phyloP scores from a whole-genome alignment of 331 rosid species.

The Rosa hybrid region DNA sequence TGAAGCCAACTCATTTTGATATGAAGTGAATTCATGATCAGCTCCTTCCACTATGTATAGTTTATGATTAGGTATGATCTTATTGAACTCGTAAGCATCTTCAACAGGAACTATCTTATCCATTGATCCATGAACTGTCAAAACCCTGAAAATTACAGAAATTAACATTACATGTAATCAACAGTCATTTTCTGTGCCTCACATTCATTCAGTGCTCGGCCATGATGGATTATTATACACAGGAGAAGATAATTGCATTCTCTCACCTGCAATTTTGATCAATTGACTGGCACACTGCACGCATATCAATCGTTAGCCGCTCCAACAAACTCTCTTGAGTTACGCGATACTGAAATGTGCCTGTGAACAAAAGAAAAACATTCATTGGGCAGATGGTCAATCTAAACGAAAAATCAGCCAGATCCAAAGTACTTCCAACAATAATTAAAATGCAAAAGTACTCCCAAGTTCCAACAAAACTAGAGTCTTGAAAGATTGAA shows the following conservation, averaged over 20 bases:
- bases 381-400: slow-evolving; percentile 4
- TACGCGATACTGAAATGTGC: slow-evolving; percentile 61
- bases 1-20: slow-evolving; percentile 63
- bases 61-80: slow-evolving; percentile 65
- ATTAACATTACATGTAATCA: background rate
- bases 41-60: slow-evolving; percentile 70
- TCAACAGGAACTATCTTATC: slow-evolving; percentile 70
- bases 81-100: slow-evolving; percentile 72
- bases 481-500: background rate
- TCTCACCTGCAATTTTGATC: slow-evolving; percentile 67
- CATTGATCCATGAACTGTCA: slow-evolving; percentile 89
- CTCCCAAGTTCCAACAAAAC: background rate
- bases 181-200: background rate
- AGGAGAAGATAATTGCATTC: background rate
- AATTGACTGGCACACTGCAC: slow-evolving; percentile 57
- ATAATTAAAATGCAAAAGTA: background rate
- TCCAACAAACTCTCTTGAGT: slow-evolving; percentile 86
- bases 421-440: background rate
- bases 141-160: slow-evolving; percentile 52
- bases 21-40: slow-evolving; percentile 66
- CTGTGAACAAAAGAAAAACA: slow-evolving; percentile 32
- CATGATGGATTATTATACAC: slow-evolving; percentile 4
- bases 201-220: background rate
- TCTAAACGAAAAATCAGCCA: background rate
- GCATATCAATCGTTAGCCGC: slow-evolving; percentile 65